Evolutionary conservation across 306 rosid genomes (phyloP), one percentile per base, ranked within the genome.

Genomic region (Oxytropis ochrocephala): DNA sequence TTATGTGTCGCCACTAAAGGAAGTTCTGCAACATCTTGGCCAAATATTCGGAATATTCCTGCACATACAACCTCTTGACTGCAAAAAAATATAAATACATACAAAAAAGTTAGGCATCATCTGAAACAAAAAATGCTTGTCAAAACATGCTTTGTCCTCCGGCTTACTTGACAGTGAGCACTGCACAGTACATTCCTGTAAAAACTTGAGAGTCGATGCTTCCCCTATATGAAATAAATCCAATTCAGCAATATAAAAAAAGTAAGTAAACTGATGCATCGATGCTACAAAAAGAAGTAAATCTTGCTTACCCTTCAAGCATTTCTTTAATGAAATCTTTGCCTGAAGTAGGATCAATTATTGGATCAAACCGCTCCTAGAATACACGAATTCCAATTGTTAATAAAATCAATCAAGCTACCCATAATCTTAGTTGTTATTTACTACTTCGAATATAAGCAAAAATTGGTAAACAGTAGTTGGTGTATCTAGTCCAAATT

Each of bases 11-110:
- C 96, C 54, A 88, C 96, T 54, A 94, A 75, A 8, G 99, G 97
- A 74, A 94, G 96, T 78, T 94, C 99, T 2, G 95, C 96, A 49
- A 90, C 83, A 68, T 94, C 92, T 1, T 46, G 5, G 33, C 99
- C 99, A 64, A 88, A 90, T 11, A 90, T 78, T 4, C 96, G 96
- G 62, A 94, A 88, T 70, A 84, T 17, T 61, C 88, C 97, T 6
- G 88, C 89, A 0, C 86, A 85, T 38, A 88, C 95, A 0, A 91
- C 84, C 64, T 62, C 50, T 74, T 77, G 49, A 38, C 97, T 94
- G 79, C 70, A 74, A 49, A 24, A 24, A 24, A 24, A 24, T n/a
- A n/a, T n/a, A 16, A 69, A 59, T 41, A 49, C 30, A 16, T n/a
- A 33, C 11, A 54, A 65, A 29, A 67, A 70, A n/a, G n/a, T 48